phyloP scores from a whole-genome alignment of 2,329 filamentous ascomycete species.

The Fusarium siculi region DNA sequence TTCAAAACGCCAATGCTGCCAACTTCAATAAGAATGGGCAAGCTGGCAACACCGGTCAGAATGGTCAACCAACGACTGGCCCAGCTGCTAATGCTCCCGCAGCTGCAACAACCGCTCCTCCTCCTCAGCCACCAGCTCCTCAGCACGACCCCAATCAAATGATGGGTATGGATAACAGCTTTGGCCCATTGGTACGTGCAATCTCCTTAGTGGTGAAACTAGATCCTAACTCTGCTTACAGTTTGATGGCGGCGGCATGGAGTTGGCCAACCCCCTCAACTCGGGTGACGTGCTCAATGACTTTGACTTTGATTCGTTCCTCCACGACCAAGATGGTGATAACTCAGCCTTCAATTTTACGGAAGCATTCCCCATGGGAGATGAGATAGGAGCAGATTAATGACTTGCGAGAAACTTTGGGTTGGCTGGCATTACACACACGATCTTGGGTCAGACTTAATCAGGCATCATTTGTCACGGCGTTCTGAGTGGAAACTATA shows the following conservation, averaged over 20 bases:
- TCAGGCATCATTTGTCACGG: slow-evolving; percentile 54
- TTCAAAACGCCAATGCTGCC: slow-evolving; percentile 53
- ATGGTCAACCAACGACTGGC: slow-evolving; percentile 46
- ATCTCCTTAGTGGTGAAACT: slow-evolving; percentile 2
- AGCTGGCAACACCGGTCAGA: slow-evolving; percentile 44
- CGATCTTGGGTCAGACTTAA: slow-evolving; percentile 50
- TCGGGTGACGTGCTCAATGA: slow-evolving; percentile 70
- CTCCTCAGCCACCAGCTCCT: slow-evolving; percentile 30
- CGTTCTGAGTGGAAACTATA: slow-evolving; percentile 54
- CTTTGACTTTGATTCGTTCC: slow-evolving; percentile 75
- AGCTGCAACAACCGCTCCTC: slow-evolving; percentile 47
- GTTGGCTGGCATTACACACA: slow-evolving; percentile 43
- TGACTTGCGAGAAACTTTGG: slow-evolving; percentile 33
- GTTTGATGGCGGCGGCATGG: slow-evolving; percentile 58
- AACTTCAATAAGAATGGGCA: slow-evolving; percentile 57
- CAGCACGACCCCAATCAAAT: slow-evolving; percentile 51
- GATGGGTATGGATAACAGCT: slow-evolving; percentile 56
- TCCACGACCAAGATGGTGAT: slow-evolving; percentile 65
- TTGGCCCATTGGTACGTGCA: slow-evolving; percentile 56
- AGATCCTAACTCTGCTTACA: slow-evolving; percentile 34
- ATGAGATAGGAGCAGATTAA: slow-evolving; percentile 69
- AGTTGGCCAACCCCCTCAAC: slow-evolving; percentile 65
- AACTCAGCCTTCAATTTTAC: slow-evolving; percentile 66
- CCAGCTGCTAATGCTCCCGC: slow-evolving; percentile 46
- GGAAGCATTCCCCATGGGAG: slow-evolving; percentile 62